Evolutionary conservation across 495 filamentous ascomycete genomes (phyloP).

Genomic region (Xanthoparmelia taractica): DNA sequence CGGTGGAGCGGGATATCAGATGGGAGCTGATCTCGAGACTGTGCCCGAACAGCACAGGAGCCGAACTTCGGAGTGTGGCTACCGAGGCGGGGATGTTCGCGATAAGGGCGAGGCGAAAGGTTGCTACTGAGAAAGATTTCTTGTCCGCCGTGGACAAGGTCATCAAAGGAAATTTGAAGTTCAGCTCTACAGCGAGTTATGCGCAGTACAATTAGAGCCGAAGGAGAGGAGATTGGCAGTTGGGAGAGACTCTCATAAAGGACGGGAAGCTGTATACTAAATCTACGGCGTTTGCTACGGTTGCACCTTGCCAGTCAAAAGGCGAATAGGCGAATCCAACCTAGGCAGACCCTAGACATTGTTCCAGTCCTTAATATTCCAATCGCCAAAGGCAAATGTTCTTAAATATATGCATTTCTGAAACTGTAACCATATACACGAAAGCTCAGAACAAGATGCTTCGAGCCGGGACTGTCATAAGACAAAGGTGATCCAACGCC

Average conservation of each 20-base stretch:
- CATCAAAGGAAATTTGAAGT: slow-evolving; percentile 98
- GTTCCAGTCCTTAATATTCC: neutral
- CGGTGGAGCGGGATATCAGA: slow-evolving; percentile 94
- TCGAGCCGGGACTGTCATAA: neutral
- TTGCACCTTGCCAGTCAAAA: no score
- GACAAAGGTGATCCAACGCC: neutral
- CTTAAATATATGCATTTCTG: slow-evolving; percentile 6
- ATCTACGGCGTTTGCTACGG: neutral
- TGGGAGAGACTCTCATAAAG: neutral
- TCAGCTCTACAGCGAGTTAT: slow-evolving; percentile 97
- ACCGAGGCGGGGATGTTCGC: slow-evolving; percentile 99
- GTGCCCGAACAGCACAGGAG: slow-evolving; percentile 94
- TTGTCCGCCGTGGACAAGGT: slow-evolving; percentile 97
- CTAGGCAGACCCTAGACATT: neutral
- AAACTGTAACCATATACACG: slow-evolving; percentile 14
- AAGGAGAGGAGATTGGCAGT: neutral
- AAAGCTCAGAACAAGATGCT: neutral
- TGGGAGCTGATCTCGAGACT: slow-evolving; percentile 96
- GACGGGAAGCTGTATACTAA: slow-evolving; percentile 2
- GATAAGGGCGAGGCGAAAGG: slow-evolving; percentile 92
- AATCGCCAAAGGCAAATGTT: neutral
- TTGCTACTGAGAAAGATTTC: slow-evolving; percentile 99
- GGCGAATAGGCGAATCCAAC: neutral
- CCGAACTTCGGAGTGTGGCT: slow-evolving; percentile 88
- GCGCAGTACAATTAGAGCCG: slow-evolving; percentile 84